Evolutionary conservation across 2,329 filamentous ascomycete genomes (phyloP).

Genomic region (Macrophomina tecta): DNA sequence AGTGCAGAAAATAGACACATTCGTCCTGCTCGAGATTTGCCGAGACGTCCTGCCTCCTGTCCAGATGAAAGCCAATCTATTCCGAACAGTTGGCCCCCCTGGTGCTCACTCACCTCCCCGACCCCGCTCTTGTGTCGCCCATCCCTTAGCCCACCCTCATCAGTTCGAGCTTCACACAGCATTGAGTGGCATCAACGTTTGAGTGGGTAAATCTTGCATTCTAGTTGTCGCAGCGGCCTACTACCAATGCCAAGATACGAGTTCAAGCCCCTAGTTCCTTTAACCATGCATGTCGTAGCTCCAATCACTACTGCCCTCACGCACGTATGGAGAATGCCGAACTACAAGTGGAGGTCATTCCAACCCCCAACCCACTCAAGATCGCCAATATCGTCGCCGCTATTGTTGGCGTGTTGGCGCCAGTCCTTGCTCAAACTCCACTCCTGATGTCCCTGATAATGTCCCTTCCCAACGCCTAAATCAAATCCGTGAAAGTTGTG

Average conservation of each 20-base stretch:
- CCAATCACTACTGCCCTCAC: constrained; percentile 22
- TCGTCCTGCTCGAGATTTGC: constrained; percentile 3
- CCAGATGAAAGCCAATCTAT: not conserved
- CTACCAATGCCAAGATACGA: constrained; percentile 29
- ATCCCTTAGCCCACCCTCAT: not conserved
- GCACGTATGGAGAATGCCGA: constrained; percentile 21
- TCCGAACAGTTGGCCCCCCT: not conserved
- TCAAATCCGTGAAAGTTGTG: constrained; percentile 24
- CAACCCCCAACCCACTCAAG: constrained; percentile 96
- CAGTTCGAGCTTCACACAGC: not conserved
- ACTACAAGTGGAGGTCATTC: constrained; percentile 71
- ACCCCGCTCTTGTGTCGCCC: not conserved
- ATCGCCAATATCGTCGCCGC: constrained; percentile 73
- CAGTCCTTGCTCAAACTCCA: constrained; percentile 57
- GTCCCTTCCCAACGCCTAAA: constrained; percentile 23
- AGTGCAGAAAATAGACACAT: not conserved
- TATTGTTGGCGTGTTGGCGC: constrained; percentile 50
- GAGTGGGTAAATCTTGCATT: constrained; percentile 29
- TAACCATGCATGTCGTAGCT: constrained; percentile 25
- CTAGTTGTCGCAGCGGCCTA: constrained; percentile 28
- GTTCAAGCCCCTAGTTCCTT: constrained; percentile 23
- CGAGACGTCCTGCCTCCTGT: constrained; percentile 3
- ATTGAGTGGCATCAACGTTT: not conserved
- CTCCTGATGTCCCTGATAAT: constrained; percentile 37
- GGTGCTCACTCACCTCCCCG: not conserved